Conservation (phyloP, 805 yeast genomes). For the Pichia cephalocereana region DNA sequence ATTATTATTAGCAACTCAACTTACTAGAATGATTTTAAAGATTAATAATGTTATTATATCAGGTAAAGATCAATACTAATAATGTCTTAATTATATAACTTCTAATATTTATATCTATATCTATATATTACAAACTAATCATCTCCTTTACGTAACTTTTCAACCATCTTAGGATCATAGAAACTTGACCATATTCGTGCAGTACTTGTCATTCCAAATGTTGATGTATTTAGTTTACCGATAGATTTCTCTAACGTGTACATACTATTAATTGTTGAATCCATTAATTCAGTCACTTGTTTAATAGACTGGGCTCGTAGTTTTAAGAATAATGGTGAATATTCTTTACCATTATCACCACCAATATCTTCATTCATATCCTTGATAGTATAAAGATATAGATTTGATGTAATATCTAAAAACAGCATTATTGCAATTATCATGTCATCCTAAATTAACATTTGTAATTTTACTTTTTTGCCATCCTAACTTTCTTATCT, state of each 20-base stretch:
- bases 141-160: conserved; percentile 2
- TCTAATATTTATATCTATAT: not conserved
- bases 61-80: conserved; percentile 24
- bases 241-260: conserved; percentile 9
- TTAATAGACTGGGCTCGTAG: conserved; percentile 5
- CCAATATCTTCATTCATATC: too few relatives aligned
- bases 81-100: not conserved
- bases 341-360: not conserved
- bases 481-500: too few relatives aligned
- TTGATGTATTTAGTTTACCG: conserved; percentile 4
- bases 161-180: conserved; percentile 15
- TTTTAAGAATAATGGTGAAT: conserved; percentile 7
- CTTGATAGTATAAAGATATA: too few relatives aligned
- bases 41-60: conserved; percentile 91
- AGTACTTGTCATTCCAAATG: conserved; percentile 9
- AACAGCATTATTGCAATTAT: too few relatives aligned
- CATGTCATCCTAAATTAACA: too few relatives aligned
- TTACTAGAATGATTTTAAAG: conserved; percentile 95
- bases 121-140: not conserved
- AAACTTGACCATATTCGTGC: conserved; percentile 16
- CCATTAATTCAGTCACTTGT: conserved; percentile 7
- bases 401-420: too few relatives aligned
- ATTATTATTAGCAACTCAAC: conserved; percentile 88
- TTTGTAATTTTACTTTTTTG: too few relatives aligned
- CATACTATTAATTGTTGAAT: conserved; percentile 8